A percentile compares a stretch with the other conserved stretches of the same genome.
Conservation (phyloP, 305 asterid species). For the Vinca major region DNA sequence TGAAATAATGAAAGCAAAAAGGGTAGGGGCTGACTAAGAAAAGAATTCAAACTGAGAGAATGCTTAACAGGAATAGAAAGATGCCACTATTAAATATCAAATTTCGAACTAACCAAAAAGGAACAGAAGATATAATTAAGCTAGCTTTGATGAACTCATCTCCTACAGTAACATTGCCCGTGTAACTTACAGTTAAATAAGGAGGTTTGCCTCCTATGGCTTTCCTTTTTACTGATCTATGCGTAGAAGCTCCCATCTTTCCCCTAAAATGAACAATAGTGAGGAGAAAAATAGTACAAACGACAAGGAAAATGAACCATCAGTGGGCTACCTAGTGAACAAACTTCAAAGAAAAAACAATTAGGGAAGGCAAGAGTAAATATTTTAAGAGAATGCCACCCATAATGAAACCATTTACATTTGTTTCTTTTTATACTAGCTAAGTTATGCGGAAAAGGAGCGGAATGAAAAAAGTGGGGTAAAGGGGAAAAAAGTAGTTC, state of each 20-base stretch:
- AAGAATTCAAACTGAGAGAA: too few species aligned
- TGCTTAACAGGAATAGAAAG: too few species aligned
- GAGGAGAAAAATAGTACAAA: conserved; percentile 1
- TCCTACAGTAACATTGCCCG: background rate
- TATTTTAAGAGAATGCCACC: background rate
- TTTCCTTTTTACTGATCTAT: conserved; percentile 33
- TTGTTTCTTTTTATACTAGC: background rate
- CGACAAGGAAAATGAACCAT: background rate
- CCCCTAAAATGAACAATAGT: conserved; percentile 41
- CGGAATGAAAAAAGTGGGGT: too few species aligned
- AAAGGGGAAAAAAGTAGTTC: too few species aligned
- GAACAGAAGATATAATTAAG: background rate
- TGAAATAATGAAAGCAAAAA: too few species aligned
- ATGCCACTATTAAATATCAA: too few species aligned
- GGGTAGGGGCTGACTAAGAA: too few species aligned
- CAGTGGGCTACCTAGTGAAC: background rate
- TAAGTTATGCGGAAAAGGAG: too few species aligned
- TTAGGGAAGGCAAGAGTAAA: background rate
- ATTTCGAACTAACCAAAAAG: background rate
- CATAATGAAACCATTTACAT: background rate
- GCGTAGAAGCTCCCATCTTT: conserved; percentile 67
- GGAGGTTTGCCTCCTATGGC: conserved; percentile 72
- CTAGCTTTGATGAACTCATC: background rate
- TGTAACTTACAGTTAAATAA: conserved; percentile 40
- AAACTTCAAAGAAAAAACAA: background rate